Conservation (phyloP, 1,284 basidiomycete species). For the Xerocomus nothofagi region DNA sequence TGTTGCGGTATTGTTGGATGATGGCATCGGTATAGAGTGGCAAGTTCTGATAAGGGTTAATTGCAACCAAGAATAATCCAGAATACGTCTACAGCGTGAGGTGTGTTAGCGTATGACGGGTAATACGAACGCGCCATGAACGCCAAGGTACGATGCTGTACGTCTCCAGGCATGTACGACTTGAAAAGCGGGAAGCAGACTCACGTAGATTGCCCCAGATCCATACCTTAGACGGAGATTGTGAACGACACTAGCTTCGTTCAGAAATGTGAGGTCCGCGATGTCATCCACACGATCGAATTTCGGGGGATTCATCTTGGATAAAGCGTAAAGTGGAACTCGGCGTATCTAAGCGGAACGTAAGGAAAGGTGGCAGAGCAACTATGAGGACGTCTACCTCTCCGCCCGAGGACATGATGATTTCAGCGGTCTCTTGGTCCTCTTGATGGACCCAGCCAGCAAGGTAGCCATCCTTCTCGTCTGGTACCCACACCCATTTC, state of each 20-base stretch:
- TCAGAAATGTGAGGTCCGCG: conserved; percentile 96
- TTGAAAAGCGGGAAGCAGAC: conserved; percentile 36
- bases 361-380: conserved; percentile 14
- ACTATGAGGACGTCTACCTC: conserved; percentile 50
- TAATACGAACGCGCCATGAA: conserved; percentile 2
- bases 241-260: conserved; percentile 98
- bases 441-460: conserved; percentile 89
- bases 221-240: conserved; percentile 92
- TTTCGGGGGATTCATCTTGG: conserved; percentile 98
- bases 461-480: conserved; percentile 86
- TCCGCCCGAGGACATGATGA: conserved; percentile 79
- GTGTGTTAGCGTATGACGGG: conserved; percentile 16
- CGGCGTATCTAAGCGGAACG: conserved; percentile 57
- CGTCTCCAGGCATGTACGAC: neutral
- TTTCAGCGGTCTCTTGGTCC: conserved; percentile 73
- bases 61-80: conserved; percentile 94
- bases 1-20: conserved; percentile 90
- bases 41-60: conserved; percentile 94
- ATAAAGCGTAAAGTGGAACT: conserved; percentile 76
- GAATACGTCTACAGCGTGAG: conserved; percentile 78
- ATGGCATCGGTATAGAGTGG: conserved; percentile 94
- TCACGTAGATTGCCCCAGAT: conserved; percentile 91
- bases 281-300: conserved; percentile 99
- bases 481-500: conserved; percentile 96
- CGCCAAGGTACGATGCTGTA: neutral